Percentiles rank a stretch among this genome's conserved stretches.
Conservation (phyloP, 2,329 filamentous ascomycete species). For the Hypoxylon sp. region DNA sequence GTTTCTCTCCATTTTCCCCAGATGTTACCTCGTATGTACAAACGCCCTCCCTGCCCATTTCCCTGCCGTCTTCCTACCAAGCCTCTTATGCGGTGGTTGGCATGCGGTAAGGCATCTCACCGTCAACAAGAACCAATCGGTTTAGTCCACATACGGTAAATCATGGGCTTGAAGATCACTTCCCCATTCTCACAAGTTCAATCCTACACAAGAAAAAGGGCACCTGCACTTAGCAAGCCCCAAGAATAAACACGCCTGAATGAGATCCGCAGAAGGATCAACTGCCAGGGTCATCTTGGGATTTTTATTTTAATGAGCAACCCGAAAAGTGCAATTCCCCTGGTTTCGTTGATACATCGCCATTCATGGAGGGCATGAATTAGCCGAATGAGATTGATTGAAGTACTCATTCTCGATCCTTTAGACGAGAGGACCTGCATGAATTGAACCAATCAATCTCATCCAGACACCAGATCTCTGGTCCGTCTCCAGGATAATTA, state of each 20-base stretch:
- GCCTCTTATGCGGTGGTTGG: neutral
- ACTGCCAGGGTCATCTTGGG: conserved; percentile 35
- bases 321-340: conserved; percentile 32
- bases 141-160: conserved; percentile 35
- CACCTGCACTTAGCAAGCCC: conserved; percentile 5
- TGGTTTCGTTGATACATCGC: conserved; percentile 20
- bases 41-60: neutral
- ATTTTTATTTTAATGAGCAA: conserved; percentile 40
- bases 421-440: conserved; percentile 38
- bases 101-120: conserved; percentile 19
- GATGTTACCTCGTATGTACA: conserved; percentile 30
- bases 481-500: conserved; percentile 14
- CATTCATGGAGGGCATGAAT: conserved; percentile 28
- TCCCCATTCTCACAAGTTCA: conserved; percentile 29
- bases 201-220: conserved; percentile 30
- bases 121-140: conserved; percentile 27
- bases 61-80: neutral
- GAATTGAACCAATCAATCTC: conserved; percentile 24
- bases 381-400: conserved; percentile 39
- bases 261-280: conserved; percentile 35
- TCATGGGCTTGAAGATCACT: conserved; percentile 40
- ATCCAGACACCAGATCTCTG: conserved; percentile 29
- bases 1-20: conserved; percentile 31
- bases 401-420: conserved; percentile 26
- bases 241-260: conserved; percentile 20